These are phyloP conservation scores for Tricholoma bakamatsutake DNA, from an alignment of 768 basidiomycete species.

Conservation along the genomic window DNA sequence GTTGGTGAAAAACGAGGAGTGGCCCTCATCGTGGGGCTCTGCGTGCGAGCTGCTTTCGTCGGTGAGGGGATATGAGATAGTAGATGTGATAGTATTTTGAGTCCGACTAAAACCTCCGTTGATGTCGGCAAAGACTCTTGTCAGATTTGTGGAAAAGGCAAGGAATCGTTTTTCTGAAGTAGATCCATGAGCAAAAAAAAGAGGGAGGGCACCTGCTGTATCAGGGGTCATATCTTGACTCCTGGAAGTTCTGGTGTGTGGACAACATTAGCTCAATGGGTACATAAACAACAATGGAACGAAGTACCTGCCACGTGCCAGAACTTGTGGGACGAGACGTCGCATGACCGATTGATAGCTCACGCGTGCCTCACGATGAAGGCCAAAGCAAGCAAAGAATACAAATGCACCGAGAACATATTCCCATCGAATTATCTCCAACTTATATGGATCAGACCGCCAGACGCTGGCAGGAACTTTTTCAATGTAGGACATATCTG, in stretches of 20 bases:
- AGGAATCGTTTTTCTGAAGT: neutral
- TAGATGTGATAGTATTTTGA: neutral
- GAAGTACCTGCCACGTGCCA: neutral
- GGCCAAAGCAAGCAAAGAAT: slow-evolving; percentile 66
- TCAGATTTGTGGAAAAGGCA: neutral
- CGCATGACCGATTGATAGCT: slow-evolving; percentile 31
- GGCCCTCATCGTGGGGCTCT: neutral
- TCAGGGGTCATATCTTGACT: neutral
- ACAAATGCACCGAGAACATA: slow-evolving; percentile 40
- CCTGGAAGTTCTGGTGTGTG: neutral
- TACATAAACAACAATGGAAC: neutral
- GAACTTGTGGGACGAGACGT: neutral
- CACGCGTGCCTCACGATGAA: slow-evolving; percentile 52
- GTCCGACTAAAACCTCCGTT: neutral
- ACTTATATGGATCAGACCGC: slow-evolving; percentile 21
- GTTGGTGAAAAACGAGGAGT: no score
- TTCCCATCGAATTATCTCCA: slow-evolving; percentile 15
- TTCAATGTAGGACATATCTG: slow-evolving; percentile 40
- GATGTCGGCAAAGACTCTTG: neutral
- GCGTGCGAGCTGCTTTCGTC: neutral
- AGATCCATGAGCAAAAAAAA: neutral
- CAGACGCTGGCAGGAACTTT: slow-evolving; percentile 37
- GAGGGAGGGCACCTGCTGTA: neutral
- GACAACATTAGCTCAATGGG: neutral
- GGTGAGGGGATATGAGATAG: neutral